Base-by-base conservation (phyloP, 2,329 filamentous ascomycete species). In the Davidsoniella neocaledoniae region DNA sequence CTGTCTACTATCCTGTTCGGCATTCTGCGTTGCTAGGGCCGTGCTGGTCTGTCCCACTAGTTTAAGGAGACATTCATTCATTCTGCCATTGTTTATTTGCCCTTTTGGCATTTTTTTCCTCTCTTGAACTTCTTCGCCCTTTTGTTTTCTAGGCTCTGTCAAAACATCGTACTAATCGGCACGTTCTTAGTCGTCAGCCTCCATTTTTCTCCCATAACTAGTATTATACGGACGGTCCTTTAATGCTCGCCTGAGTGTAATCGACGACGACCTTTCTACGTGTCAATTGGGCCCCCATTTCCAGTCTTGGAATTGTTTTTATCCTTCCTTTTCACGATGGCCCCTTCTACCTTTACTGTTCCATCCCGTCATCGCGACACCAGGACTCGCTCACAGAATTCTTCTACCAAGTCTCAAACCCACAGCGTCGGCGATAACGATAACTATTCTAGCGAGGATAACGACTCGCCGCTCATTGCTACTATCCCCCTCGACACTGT, bases 401-500 rank as follows among this genome's bases (percentile, higher is more conserved):
- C 46, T 2, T 39, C 46, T 10, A 25, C 46, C 23, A 39, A 48
- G 19, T 48, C 33, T 48, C 46, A 33, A 12, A 4, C 29, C 12
- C 29, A 9, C 29, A 12, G 46, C 46, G 39, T 42, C 17, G 39
- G 9, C 14, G 45, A 47, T n/a, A 19, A 37, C 21, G 19, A 40
- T 25, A 16, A 37, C 17, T 16, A 38, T 33, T 33, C 29, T 26
- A 33, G 16, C 36, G 46, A 48, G 17, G 41, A 52, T 21, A 33
- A 45, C 46, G 38, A 52, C 29, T 65, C 65, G 1, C 58, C 61
- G 12, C 63, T 61, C 12, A 61, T 67, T n/a, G 46, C 23, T 23
- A 52, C 50, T 10, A 10, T 45, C 14, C 48, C 52, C 3, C 46
- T 48, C 7, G 60, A 59, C 14, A 73, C 70, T n/a, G 64, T 70